Percentiles rank a stretch among this genome's conserved stretches.
Evolutionary conservation across 768 basidiomycete genomes (phyloP).

Genomic region (Dentipellis fragilis): DNA sequence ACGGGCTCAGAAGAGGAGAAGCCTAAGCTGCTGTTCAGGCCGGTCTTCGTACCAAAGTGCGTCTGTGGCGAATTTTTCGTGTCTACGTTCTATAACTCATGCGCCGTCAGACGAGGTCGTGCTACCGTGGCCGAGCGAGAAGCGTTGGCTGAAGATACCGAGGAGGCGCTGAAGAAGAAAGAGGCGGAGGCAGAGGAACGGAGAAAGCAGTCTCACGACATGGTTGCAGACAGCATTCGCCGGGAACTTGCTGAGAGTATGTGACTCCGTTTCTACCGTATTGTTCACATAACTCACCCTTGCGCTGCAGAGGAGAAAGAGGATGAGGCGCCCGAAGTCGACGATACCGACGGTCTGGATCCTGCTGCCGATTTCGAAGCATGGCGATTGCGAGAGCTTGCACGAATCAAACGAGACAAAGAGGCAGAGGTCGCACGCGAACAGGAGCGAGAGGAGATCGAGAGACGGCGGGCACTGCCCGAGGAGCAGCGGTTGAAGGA

Average conservation of each 20-base stretch:
- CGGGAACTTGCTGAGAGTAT: slow-evolving; percentile 87
- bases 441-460: slow-evolving; percentile 83
- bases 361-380: slow-evolving; percentile 88
- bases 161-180: slow-evolving; percentile 60
- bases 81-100: not conserved
- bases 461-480: slow-evolving; percentile 82
- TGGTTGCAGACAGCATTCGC: slow-evolving; percentile 90
- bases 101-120: slow-evolving; percentile 51
- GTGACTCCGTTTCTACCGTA: slow-evolving; percentile 20
- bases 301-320: slow-evolving; percentile 74
- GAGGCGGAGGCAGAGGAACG: slow-evolving; percentile 75
- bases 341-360: slow-evolving; percentile 92
- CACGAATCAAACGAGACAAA: slow-evolving; percentile 89
- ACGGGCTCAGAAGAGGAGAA: slow-evolving; percentile 69
- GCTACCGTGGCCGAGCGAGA: slow-evolving; percentile 65
- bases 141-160: slow-evolving; percentile 57
- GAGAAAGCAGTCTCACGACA: slow-evolving; percentile 78
- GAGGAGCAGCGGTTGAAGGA: slow-evolving; percentile 90
- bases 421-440: slow-evolving; percentile 77
- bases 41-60: slow-evolving; percentile 92
- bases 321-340: slow-evolving; percentile 74
- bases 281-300: not conserved
- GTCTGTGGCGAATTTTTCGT: slow-evolving; percentile 18
- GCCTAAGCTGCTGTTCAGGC: slow-evolving; percentile 72
- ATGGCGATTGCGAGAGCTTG: slow-evolving; percentile 90